Conservation (phyloP, 2,329 filamentous ascomycete species). For the Septoria petroselini region DNA sequence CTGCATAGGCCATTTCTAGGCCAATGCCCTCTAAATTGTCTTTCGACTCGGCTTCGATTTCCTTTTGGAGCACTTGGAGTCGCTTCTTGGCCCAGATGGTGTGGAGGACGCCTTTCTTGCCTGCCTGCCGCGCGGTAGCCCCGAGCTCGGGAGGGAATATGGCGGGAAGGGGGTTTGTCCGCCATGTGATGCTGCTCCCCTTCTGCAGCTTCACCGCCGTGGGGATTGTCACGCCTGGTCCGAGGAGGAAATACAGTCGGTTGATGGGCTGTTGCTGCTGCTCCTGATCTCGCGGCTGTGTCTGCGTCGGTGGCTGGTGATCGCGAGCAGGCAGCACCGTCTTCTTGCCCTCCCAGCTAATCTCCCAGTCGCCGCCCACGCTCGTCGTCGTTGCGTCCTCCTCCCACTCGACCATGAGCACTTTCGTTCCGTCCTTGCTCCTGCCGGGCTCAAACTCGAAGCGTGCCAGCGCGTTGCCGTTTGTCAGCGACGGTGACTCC, state of each 20-base stretch:
- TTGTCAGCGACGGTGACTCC: slow-evolving; percentile 49
- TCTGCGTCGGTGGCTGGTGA: slow-evolving; percentile 32
- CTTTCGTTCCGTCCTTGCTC: slow-evolving; percentile 75
- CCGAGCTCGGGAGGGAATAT: slow-evolving; percentile 79
- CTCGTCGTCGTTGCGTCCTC: slow-evolving; percentile 53
- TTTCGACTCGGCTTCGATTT: slow-evolving; percentile 71
- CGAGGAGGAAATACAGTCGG: slow-evolving; percentile 76
- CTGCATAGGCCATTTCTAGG: slow-evolving; percentile 76
- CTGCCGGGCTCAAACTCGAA: slow-evolving; percentile 81
- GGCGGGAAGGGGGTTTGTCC: slow-evolving; percentile 77
- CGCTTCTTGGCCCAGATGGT: slow-evolving; percentile 87
- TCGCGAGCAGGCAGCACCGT: slow-evolving; percentile 67
- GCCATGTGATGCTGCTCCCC: slow-evolving; percentile 50
- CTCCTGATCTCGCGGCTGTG: slow-evolving; percentile 13
- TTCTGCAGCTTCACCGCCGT: slow-evolving; percentile 63
- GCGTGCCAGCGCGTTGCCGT: slow-evolving; percentile 65
- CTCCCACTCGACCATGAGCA: slow-evolving; percentile 91
- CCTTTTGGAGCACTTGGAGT: slow-evolving; percentile 68
- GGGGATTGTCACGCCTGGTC: slow-evolving; percentile 68
- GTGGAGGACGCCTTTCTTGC: slow-evolving; percentile 78
- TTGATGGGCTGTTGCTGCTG: slow-evolving; percentile 45
- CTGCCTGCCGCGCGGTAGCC: slow-evolving; percentile 61
- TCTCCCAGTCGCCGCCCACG: slow-evolving; percentile 63
- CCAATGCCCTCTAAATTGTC: slow-evolving; percentile 78
- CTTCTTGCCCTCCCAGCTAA: slow-evolving; percentile 77